phyloP scores from a whole-genome alignment of 345 rosid species.

The Murraya paniculata region DNA sequence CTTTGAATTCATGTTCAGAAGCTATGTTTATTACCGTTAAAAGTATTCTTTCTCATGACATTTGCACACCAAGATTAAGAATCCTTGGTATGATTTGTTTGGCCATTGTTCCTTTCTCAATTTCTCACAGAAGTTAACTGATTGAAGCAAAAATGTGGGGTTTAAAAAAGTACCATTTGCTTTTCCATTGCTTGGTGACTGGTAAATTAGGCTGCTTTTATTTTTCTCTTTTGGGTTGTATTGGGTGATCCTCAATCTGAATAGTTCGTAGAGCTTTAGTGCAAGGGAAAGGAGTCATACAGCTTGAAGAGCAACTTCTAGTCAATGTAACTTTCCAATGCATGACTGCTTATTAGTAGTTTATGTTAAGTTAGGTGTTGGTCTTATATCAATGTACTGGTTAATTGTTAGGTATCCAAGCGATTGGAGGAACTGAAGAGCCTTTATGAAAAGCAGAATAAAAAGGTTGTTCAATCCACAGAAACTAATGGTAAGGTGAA shows the following conservation, averaged over 20 bases:
- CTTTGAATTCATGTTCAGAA: neutral
- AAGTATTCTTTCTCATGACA: neutral
- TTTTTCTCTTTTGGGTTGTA: neutral
- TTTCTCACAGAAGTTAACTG: neutral
- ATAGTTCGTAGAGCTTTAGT: neutral
- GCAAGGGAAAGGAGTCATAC: neutral
- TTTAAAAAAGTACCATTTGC: neutral
- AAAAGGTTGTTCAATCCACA: constrained; percentile 33
- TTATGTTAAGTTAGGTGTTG: neutral
- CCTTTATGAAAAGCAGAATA: constrained; percentile 48
- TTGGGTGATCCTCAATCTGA: neutral
- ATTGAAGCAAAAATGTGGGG: neutral
- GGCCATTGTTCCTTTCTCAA: neutral
- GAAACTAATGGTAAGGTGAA: constrained; percentile 20
- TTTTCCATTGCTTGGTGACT: neutral
- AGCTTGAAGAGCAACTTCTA: neutral
- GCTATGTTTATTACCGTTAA: neutral
- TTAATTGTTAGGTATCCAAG: constrained; percentile 56
- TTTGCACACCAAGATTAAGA: neutral
- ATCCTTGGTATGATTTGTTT: neutral
- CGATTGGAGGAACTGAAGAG: constrained; percentile 65
- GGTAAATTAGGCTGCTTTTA: neutral
- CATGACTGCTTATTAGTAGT: neutral
- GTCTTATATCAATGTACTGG: neutral
- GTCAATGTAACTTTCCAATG: neutral